Base-by-base conservation (phyloP, 768 basidiomycete species). In the Lentinula boryana region DNA sequence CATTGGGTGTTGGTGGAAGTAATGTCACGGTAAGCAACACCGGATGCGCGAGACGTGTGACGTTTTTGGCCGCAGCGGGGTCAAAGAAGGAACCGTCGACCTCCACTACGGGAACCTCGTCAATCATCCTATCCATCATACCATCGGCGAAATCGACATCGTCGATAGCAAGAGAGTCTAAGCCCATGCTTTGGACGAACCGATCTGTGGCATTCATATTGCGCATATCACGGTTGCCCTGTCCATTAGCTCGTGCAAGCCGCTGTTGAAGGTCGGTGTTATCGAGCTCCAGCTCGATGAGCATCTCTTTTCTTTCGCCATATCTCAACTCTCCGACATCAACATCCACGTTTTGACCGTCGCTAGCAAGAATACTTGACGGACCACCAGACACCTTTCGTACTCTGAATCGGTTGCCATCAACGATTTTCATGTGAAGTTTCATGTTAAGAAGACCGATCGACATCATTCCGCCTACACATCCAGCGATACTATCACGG, bases 301-400 rank as follows among this genome's bases (percentile, higher is more conserved):
- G 81, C 85, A 99, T 94, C 82, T 99, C 97, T 75, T 96, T 93
- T 69, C 86, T 83, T 78, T 98, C 95, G n/a, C 97, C 97, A 68
- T 92, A 95, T 59, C 95, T 81, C 67, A 98, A 77, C 75, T 98
- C 96, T 43, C 93, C 91, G 21, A 98, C 81, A 68, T 98, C 95
- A 61, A 98, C 86, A 70, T 99, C 95, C 50, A 96, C 94, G 68
- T 98, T 89, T 69, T 91, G 87, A 4, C 97, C 97, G 64, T 95
- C 93, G n/a, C 86, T 86, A 2, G 91, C 84, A 36, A 98, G 81
- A 70, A 98, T 90, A 8, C 91, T 88, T 16, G 86, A 82, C 0
- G 92, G 88, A 0, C 93, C 92, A 13, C 97, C 97, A 18, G 91
- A 91, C 55, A 98, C 92, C 73, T 98, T 98, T 66, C 93, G 87